Percentiles rank a stretch among this genome's conserved stretches.
These are phyloP conservation scores for Alternaria gaisen DNA, from an alignment of 2,329 filamentous ascomycete species.

Conservation along the genomic window DNA sequence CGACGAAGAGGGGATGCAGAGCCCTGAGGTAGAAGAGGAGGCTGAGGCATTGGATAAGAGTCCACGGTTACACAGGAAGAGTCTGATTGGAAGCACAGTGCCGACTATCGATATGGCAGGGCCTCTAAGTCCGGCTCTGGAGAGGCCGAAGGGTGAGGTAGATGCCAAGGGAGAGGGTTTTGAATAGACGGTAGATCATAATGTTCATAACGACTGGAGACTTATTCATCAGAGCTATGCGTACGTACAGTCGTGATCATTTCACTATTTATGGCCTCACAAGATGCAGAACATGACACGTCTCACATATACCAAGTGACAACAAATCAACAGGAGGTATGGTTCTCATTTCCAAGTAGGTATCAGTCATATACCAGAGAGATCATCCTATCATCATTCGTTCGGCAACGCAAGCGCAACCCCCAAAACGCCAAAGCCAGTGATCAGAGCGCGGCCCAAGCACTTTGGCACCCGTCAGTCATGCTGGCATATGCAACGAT, in stretches of 20 bases:
- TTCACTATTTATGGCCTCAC: not conserved
- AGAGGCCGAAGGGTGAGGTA: conserved; percentile 34
- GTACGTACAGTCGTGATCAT: not conserved
- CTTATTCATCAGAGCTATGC: not conserved
- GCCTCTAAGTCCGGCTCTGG: conserved; percentile 41
- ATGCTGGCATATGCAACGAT: conserved; percentile 38
- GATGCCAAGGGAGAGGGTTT: conserved; percentile 42
- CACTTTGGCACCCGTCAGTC: conserved; percentile 48
- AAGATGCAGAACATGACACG: not conserved
- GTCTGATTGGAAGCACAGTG: conserved; percentile 49
- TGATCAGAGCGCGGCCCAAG: conserved; percentile 43
- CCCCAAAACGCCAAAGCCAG: conserved; percentile 41
- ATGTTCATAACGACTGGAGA: conserved; percentile 6
- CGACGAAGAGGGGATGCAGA: conserved; percentile 22
- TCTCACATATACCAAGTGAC: not conserved
- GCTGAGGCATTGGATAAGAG: conserved; percentile 48
- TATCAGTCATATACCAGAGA: conserved; percentile 4
- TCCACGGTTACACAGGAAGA: conserved; percentile 54
- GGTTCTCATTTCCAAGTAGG: conserved; percentile 1
- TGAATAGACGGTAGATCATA: conserved; percentile 30
- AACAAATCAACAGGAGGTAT: not conserved
- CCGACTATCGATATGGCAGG: conserved; percentile 37
- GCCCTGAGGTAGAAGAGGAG: conserved; percentile 46
- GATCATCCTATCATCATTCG: conserved; percentile 2
- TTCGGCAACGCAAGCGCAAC: conserved; percentile 3